phyloP scores from a whole-genome alignment of 768 basidiomycete genomes.

The Tylopilus felleus region DNA sequence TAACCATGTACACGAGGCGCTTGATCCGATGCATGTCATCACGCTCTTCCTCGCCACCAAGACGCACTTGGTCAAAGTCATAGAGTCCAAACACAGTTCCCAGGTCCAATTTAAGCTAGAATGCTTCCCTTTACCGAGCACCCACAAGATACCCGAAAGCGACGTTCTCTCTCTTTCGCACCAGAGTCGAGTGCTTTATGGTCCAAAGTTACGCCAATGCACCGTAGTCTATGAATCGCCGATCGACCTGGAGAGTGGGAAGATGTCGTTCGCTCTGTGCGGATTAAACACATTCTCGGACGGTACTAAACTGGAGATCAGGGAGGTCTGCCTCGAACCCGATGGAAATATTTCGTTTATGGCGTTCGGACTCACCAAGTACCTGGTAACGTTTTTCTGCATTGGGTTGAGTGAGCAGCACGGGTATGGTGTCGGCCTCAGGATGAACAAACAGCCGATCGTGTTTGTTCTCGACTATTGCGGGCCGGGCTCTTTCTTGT shows the following conservation, averaged over 20 bases:
- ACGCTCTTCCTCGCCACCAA: slow-evolving; percentile 5
- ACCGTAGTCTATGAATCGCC: slow-evolving; percentile 2
- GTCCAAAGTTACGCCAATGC: neutral
- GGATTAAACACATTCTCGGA: neutral
- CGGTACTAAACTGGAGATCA: neutral
- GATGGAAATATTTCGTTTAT: slow-evolving; percentile 1
- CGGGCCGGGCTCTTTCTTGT: neutral
- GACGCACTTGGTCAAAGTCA: slow-evolving; percentile 6
- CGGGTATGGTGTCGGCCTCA: neutral
- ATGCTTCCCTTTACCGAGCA: slow-evolving; percentile 5
- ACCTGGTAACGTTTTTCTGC: neutral
- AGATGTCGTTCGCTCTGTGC: neutral
- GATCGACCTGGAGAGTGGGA: neutral
- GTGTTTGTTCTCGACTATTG: slow-evolving; percentile 1
- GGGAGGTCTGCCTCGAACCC: slow-evolving; percentile 5
- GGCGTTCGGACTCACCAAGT: neutral
- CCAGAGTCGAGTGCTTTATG: neutral
- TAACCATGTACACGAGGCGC: neutral
- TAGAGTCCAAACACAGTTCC: neutral
- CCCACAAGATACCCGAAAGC: neutral
- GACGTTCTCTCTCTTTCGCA: slow-evolving; percentile 2
- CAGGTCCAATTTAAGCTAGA: slow-evolving; percentile 2
- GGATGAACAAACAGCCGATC: neutral
- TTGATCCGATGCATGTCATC: neutral
- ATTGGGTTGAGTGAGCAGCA: neutral